Percentiles rank a stretch among this genome's conserved stretches.
Conservation (phyloP, 208 protist genomes). For the Polymyxa betae region DNA sequence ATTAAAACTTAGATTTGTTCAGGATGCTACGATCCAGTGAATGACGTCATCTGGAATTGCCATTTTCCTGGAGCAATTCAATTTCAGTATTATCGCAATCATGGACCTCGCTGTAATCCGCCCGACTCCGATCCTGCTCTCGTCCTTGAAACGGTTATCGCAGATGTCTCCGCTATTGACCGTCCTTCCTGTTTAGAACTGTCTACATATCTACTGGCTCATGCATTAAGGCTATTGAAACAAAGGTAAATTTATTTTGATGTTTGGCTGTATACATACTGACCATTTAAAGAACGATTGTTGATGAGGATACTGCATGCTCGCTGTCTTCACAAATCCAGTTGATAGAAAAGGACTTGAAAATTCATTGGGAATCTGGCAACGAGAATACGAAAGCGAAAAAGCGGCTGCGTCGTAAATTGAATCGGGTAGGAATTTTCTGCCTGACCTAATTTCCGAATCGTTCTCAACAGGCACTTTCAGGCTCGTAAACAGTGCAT, state of each 20-base stretch:
- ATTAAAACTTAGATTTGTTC: neutral
- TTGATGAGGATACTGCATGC: neutral
- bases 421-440: conserved; percentile 4
- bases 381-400: conserved; percentile 5
- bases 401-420: conserved; percentile 10
- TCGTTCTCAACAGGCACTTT: neutral
- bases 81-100: conserved; percentile 5
- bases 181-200: neutral
- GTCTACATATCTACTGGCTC: neutral
- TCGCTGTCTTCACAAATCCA: neutral
- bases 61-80: conserved; percentile 9
- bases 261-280: neutral
- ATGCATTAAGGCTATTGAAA: neutral
- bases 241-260: neutral
- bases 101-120: conserved; percentile 18
- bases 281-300: neutral
- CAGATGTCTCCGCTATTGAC: neutral
- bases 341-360: neutral
- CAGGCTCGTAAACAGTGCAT: neutral
- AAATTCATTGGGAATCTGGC: neutral
- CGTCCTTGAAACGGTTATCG: neutral
- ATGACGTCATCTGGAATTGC: conserved; percentile 24
- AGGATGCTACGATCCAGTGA: conserved; percentile 20
- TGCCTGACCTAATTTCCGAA: neutral
- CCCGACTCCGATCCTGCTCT: neutral